Evolutionary conservation across 495 filamentous ascomycete genomes (phyloP), one percentile per base, ranked within the genome.

Genomic region (Daldinia caldariorum): DNA sequence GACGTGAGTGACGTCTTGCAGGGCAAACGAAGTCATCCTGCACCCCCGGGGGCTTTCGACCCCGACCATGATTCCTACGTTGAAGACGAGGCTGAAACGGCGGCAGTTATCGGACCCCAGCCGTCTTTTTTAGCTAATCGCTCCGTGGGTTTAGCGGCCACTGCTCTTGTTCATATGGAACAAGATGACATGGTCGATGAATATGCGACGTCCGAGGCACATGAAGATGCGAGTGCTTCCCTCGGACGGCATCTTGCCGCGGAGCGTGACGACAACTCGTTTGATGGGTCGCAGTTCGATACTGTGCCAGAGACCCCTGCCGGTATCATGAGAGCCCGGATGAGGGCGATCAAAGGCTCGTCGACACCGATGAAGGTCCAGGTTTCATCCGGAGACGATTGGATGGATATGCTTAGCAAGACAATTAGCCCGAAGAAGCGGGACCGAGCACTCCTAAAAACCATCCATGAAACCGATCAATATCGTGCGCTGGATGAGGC

Each of bases 91-190:
- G 76, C 76, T 39, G 72, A 77, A 56, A 72, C 64, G 62, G 55
- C 72, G 53, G 76, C 76, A 63, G 66, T 63, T 50, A 73, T 71
- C 68, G 10, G 39, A 9, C 76, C 81, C 51, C 87, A 79, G 79
- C 85, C 90, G 85, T 92, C 91, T 94, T 93, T 94, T 93, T 93
- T 92, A 89, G 92, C 88, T 86, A 89, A 91, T 80, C 87, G 90
- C 87, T 91, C 90, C 87, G 90, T 89, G 87, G 92, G 89, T 88
- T 91, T 91, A 79, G 84, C 87, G 81, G 87, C 85, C 84, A 87
- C 90, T 78, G 87, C 88, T 63, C 80, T 83, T 79, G 85, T 87
- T 68, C 85, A 86, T 80, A 86, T 89, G 74, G 85, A 86, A 78
- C 86, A 88, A 80, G 84, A 83, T 70, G 85, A 83, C 72, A 86